Base-by-base conservation (phyloP, 208 protist species). In the Angomonas ambiguus region DNA sequence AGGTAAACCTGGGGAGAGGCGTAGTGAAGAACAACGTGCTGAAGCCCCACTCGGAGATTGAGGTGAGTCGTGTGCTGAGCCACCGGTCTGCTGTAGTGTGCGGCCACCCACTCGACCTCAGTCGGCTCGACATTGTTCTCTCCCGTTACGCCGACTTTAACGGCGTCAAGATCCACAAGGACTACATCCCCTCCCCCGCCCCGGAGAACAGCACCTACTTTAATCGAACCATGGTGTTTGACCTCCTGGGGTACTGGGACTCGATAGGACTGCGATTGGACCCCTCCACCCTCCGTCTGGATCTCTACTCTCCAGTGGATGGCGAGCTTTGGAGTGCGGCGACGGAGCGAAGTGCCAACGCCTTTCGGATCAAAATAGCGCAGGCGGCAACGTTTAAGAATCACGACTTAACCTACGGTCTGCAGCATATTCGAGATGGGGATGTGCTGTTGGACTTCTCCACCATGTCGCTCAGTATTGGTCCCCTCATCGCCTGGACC, bases 361-460 rank as follows among this genome's bases (percentile, higher is more conserved):
- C 56, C n/a, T 85, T 88, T 58, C 65, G 71, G 42, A 68, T 73
- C 31, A 38, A 62, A 20, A 69, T 93, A 20, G 87, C 87, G 0
- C 65, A 79, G 59, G 82, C 84, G n/a, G 74, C 78, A 11, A 89
- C 80, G 49, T 82, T 57, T 41, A 45, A 49, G 2, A 76, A 76
- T 25, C 87, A 93, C 10, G 84, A 91, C 58, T 65, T 93, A 11
- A 88, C 82, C 27, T 87, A 78, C 71, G 80, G 81, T 13, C 68
- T 89, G 62, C 74, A 76, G 6, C 77, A 93, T 68, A 68, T 93
- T 57, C 65, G 58, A 11, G 70, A 82, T 35, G 80, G 80, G 41
- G 80, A 83, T 66, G 81, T 81, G 20, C 71, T 93, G 45, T 72
- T 93, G 1, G 82, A 90, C 62, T 92, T 90, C 61, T 83, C 79